Evolutionary conservation across 164 flowering plant species (phyloP).

Genomic region (Euptelea pleiosperma): DNA sequence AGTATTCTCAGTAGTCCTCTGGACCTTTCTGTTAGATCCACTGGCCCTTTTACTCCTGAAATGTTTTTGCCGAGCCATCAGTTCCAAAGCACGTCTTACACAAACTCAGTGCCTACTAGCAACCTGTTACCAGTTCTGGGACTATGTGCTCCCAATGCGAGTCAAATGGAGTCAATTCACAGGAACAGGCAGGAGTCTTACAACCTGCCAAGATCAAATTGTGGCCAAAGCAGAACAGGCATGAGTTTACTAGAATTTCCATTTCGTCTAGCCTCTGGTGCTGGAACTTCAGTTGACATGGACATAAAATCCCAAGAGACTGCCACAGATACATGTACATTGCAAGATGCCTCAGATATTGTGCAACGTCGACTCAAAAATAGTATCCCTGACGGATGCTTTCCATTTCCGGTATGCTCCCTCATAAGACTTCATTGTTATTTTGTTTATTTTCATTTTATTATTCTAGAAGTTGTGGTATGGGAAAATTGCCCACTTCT

Average conservation of each 20-base stretch:
- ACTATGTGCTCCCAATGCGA: constrained; percentile 86
- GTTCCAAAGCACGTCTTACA: constrained; percentile 25
- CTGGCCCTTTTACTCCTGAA: constrained; percentile 28
- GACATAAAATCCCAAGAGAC: constrained; percentile 33
- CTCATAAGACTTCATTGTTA: neutral
- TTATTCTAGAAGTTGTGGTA: neutral
- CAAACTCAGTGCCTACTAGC: constrained; percentile 28
- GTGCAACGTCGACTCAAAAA: constrained; percentile 29
- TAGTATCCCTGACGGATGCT: constrained; percentile 27
- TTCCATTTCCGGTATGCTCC: constrained; percentile 50
- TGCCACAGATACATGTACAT: constrained; percentile 25
- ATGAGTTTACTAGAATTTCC: constrained; percentile 59
- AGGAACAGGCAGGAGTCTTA: constrained; percentile 24
- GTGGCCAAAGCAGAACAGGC: constrained; percentile 37
- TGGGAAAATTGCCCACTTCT: neutral
- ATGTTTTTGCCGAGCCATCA: constrained; percentile 30
- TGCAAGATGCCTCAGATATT: constrained; percentile 35
- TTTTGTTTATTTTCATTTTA: neutral
- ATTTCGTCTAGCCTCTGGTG: constrained; percentile 37
- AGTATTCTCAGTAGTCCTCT: constrained; percentile 27
- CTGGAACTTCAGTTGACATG: constrained; percentile 36
- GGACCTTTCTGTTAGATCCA: constrained; percentile 43
- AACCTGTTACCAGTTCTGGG: constrained; percentile 79
- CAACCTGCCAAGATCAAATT: constrained; percentile 30
- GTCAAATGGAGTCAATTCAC: constrained; percentile 40